Evolutionary conservation across 179 eudicot species (phyloP), one percentile per base, ranked within the genome.

Genomic region (Beta macrorhiza): DNA sequence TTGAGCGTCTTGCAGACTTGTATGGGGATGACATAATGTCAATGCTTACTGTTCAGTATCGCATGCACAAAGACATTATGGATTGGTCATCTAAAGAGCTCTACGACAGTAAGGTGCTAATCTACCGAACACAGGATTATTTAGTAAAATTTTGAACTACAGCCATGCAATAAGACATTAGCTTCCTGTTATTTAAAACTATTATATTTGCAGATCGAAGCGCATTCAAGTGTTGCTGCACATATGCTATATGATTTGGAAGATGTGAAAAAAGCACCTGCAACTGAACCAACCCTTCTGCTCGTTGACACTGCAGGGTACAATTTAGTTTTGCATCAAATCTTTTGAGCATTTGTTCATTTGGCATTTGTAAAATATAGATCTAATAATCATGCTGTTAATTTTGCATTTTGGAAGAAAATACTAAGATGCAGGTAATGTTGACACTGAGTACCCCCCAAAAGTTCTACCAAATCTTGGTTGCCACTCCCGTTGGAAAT

Each of bases 21-120:
- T 96, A 94, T 85, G 98, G 95, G 78, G 95, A 90, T 91, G 94
- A 91, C 67, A 87, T 91, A 80, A 91, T 67, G 81, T 90, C 98
- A 78, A 94, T 96, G 99, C 99, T 96, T 82, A 96, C 98, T 87
- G 97, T 96, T 80, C 99, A 96, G 85, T 96, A 96, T 85, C 94
- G 99, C 75, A 96, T 96, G 99, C 99, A 96, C 81, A 94, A 92
- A 85, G 98, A 87, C 74, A 89, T 96, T 52, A 96, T 96, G 99
- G 86, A 88, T 59, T 96, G 99, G 99, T 94, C 99, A 67, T 96
- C 99, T 59, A 87, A 89, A 81, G 99, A 96, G 88, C 96, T 96
- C 55, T 94, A 96, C 78, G 77, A 89, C 80, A 89, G 91, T 86
- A 96, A 96, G 98, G 99, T 94, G 84, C 85, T 80, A 63, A 81